These are phyloP conservation scores for Chaetomiaceae sp. DNA, from an alignment of 2,329 filamentous ascomycete genomes.

Conservation along the genomic window DNA sequence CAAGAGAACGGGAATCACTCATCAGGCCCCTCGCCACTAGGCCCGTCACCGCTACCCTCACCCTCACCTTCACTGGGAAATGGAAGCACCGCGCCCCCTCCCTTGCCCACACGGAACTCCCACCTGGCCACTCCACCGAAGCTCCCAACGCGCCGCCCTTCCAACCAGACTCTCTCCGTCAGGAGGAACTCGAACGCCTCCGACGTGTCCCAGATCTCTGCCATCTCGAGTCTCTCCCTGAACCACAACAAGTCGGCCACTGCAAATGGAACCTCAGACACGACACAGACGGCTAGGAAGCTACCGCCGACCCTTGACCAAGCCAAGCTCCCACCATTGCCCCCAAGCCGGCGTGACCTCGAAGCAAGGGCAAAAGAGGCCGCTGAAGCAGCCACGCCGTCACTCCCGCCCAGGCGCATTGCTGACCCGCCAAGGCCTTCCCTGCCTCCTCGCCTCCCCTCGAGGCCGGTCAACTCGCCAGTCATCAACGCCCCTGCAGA, in stretches of 20 bases:
- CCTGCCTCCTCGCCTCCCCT: conserved; percentile 48
- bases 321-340: conserved; percentile 53
- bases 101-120: conserved; percentile 36
- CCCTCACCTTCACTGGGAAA: no score
- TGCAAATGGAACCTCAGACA: conserved; percentile 46
- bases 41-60: no score
- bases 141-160: conserved; percentile 47
- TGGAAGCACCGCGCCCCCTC: conserved; percentile 33
- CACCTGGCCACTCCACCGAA: conserved; percentile 40
- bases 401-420: conserved; percentile 36
- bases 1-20: conserved; percentile 22
- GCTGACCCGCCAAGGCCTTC: conserved; percentile 33
- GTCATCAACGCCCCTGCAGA: conserved; percentile 46
- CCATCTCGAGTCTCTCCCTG: conserved; percentile 48
- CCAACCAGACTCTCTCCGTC: conserved; percentile 36
- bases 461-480: conserved; percentile 39
- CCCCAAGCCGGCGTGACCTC: conserved; percentile 49
- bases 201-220: conserved; percentile 50
- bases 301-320: conserved; percentile 53
- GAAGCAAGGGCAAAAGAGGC: conserved; percentile 43
- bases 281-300: conserved; percentile 35
- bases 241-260: conserved; percentile 42
- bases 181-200: conserved; percentile 56
- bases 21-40: conserved; percentile 26
- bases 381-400: conserved; percentile 29